Evolutionary conservation across 1,284 basidiomycete genomes (phyloP).

Genomic region (Somion occarium): DNA sequence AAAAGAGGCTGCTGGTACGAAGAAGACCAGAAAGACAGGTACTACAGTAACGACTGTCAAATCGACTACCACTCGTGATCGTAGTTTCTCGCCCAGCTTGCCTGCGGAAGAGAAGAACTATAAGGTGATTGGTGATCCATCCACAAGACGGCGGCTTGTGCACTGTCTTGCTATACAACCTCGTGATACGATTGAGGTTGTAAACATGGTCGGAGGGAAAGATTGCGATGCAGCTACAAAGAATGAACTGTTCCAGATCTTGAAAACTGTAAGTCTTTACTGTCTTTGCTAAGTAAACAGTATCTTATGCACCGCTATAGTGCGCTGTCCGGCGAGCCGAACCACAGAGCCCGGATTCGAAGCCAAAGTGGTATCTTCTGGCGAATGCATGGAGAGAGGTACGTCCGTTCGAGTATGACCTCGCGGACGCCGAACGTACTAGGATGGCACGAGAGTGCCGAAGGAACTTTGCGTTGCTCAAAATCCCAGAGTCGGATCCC

Average conservation of each 20-base stretch:
- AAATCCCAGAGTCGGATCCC: conserved; percentile 51
- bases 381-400: conserved; percentile 56
- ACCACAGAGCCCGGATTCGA: background rate
- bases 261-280: conserved; percentile 17
- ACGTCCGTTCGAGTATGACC: conserved; percentile 57
- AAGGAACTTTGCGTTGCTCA: conserved; percentile 38
- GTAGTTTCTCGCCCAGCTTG: background rate
- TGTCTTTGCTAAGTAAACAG: no score
- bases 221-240: conserved; percentile 12
- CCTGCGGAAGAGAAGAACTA: background rate
- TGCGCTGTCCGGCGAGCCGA: conserved; percentile 3
- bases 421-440: conserved; percentile 41
- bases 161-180: conserved; percentile 48
- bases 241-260: conserved; percentile 10
- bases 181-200: conserved; percentile 34
- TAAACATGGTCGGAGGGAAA: conserved; percentile 19
- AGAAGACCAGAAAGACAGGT: conserved; percentile 7
- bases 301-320: no score
- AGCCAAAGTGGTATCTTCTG: conserved; percentile 45
- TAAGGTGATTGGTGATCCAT: conserved; percentile 14
- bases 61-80: background rate
- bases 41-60: conserved; percentile 2
- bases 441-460: conserved; percentile 46
- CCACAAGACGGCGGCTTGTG: conserved; percentile 43
- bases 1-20: conserved; percentile 14